Conservation (phyloP, 73 alveolate genomes). For the Tetrahymena thermophila region DNA sequence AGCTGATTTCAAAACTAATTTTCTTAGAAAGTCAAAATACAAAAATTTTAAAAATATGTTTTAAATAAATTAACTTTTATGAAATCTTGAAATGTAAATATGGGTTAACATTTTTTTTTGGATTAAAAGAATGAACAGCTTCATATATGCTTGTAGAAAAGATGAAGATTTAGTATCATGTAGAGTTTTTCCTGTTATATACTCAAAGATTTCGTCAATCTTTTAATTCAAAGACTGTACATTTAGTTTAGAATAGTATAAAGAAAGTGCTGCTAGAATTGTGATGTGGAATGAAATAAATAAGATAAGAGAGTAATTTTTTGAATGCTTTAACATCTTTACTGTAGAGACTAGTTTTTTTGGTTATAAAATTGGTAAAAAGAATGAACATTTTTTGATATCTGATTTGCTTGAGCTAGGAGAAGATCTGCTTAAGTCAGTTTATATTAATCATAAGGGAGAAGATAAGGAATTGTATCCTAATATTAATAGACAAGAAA, state of each 20-base stretch:
- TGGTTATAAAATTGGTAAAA: background rate
- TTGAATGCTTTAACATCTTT: background rate
- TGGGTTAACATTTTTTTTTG: background rate
- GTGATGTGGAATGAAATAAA: background rate
- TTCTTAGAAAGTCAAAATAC: too few species aligned
- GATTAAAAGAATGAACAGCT: background rate
- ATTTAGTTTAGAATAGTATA: background rate
- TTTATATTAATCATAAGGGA: background rate
- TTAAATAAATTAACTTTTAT: too few species aligned
- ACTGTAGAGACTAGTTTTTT: background rate
- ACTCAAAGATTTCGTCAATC: background rate
- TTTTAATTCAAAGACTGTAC: background rate
- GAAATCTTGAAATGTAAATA: too few species aligned
- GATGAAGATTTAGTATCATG: background rate
- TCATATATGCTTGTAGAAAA: background rate
- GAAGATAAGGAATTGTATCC: background rate
- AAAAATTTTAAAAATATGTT: too few species aligned
- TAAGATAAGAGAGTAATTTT: background rate
- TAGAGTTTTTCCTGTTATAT: background rate
- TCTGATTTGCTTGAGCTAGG: background rate
- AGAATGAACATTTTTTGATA: background rate
- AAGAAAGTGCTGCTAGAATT: background rate
- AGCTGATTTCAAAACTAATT: background rate
- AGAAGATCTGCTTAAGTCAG: background rate
- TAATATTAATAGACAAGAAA: background rate